These are phyloP conservation scores for Heterobasidion annosum DNA, from an alignment of 1,284 basidiomycete genomes.

Conservation along the genomic window DNA sequence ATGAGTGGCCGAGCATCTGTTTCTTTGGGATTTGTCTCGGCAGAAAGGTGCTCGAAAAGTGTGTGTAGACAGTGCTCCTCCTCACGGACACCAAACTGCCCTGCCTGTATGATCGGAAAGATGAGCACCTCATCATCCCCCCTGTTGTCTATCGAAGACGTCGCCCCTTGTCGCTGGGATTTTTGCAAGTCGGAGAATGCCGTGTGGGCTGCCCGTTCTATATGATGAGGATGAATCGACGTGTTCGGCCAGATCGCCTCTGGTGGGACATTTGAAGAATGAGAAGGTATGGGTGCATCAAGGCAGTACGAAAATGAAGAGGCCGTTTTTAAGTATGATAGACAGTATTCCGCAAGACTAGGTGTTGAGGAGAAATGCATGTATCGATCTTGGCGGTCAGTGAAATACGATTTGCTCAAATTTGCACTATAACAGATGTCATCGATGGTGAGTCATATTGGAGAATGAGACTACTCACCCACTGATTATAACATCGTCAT, in stretches of 20 bases:
- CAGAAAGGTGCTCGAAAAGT: slow-evolving; percentile 42
- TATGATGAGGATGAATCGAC: slow-evolving; percentile 47
- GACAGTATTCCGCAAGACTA: slow-evolving; percentile 73
- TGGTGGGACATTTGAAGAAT: slow-evolving; percentile 22
- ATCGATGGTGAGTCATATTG: background rate
- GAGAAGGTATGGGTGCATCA: slow-evolving; percentile 13
- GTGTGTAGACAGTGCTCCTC: slow-evolving; percentile 61
- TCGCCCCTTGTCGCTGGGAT: slow-evolving; percentile 17
- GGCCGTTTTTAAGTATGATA: slow-evolving; percentile 65
- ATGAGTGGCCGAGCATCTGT: slow-evolving; percentile 28
- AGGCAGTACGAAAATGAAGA: slow-evolving; percentile 72
- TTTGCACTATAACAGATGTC: slow-evolving; percentile 65
- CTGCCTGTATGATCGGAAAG: slow-evolving; percentile 80
- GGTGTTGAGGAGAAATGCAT: slow-evolving; percentile 63
- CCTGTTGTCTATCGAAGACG: slow-evolving; percentile 15
- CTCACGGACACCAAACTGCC: slow-evolving; percentile 75
- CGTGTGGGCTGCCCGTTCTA: slow-evolving; percentile 41
- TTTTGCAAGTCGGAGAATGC: slow-evolving; percentile 45
- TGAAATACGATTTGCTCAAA: slow-evolving; percentile 90
- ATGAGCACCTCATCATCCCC: slow-evolving; percentile 44
- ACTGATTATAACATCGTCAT: slow-evolving; percentile 87
- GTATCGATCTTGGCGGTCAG: slow-evolving; percentile 92
- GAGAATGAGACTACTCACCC: slow-evolving; percentile 55
- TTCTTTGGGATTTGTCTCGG: background rate
- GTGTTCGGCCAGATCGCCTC: slow-evolving; percentile 49